Percentiles rank a stretch among this genome's conserved stretches.
phyloP scores from a whole-genome alignment of 2,329 filamentous ascomycete genomes.

The Aspergillus texensis region DNA sequence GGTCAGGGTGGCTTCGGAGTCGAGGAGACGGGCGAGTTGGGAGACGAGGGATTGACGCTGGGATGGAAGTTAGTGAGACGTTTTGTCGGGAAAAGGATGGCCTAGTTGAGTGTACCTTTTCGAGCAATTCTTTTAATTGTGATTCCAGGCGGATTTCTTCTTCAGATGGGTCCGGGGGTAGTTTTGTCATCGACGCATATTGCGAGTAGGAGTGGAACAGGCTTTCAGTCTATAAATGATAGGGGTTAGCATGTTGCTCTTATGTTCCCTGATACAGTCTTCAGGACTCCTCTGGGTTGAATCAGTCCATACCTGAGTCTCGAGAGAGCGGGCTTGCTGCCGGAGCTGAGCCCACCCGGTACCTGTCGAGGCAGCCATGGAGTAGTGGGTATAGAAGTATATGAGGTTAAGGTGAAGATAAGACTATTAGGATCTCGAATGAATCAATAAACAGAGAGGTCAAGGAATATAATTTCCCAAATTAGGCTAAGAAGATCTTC shows the following conservation, averaged over 20 bases:
- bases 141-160: conserved; percentile 80
- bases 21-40: conserved; percentile 84
- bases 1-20: conserved; percentile 84
- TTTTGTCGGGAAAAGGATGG: not conserved
- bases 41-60: conserved; percentile 80
- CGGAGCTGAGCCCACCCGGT: conserved; percentile 90
- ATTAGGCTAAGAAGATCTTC: not conserved
- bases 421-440: not conserved
- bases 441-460: not conserved
- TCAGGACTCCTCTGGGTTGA: not conserved
- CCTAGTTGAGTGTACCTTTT: conserved; percentile 39
- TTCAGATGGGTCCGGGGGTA: conserved; percentile 79
- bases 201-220: conserved; percentile 77
- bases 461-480: not conserved
- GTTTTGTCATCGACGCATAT: conserved; percentile 77
- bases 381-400: conserved; percentile 4
- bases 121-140: conserved; percentile 80
- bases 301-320: conserved; percentile 72
- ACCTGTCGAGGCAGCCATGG: conserved; percentile 59
- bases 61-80: conserved; percentile 8
- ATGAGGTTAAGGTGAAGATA: not conserved
- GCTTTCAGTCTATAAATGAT: conserved; percentile 72
- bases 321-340: conserved; percentile 84
- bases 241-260: not conserved
- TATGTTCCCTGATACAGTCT: not conserved